Conservation (phyloP, 2,329 filamentous ascomycete genomes). For the Cytospora leucostoma region DNA sequence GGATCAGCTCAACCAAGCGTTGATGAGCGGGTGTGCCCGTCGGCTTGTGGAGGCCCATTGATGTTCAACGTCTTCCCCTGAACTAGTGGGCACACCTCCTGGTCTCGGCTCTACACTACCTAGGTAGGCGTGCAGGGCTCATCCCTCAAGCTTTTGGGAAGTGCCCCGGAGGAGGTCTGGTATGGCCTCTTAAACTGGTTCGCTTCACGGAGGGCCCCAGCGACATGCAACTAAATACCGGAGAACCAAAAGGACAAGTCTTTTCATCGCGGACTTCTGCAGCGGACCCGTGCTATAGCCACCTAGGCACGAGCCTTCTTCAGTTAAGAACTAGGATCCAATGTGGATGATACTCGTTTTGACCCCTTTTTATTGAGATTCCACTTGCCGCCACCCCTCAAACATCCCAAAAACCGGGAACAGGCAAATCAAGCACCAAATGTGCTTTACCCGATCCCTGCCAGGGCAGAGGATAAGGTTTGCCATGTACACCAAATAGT, state of each 20-base stretch:
- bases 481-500: not conserved
- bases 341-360: constrained; percentile 13
- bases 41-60: constrained; percentile 5
- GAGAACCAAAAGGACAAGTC: not conserved
- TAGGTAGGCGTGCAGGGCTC: not conserved
- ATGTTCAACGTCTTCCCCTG: constrained; percentile 5
- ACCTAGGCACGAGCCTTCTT: constrained; percentile 3
- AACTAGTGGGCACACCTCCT: constrained; percentile 9
- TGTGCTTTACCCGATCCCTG: not conserved
- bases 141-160: not conserved
- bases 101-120: not conserved
- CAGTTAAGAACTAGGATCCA: constrained; percentile 13
- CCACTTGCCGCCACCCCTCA: constrained; percentile 3
- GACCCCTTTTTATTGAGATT: constrained; percentile 18
- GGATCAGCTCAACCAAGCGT: constrained; percentile 1
- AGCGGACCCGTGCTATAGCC: constrained; percentile 1
- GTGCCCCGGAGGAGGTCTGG: not conserved
- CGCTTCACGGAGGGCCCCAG: not conserved
- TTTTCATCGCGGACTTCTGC: not conserved
- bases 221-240: not conserved
- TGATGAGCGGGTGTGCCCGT: constrained; percentile 6
- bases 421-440: not conserved
- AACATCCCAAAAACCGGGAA: not conserved
- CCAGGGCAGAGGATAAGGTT: not conserved
- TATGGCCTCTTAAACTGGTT: not conserved